A percentile compares a stretch with the other conserved stretches of the same genome.
These are phyloP conservation scores for Ogataea nitratoaversa DNA, from an alignment of 805 yeast species.

Conservation along the genomic window DNA sequence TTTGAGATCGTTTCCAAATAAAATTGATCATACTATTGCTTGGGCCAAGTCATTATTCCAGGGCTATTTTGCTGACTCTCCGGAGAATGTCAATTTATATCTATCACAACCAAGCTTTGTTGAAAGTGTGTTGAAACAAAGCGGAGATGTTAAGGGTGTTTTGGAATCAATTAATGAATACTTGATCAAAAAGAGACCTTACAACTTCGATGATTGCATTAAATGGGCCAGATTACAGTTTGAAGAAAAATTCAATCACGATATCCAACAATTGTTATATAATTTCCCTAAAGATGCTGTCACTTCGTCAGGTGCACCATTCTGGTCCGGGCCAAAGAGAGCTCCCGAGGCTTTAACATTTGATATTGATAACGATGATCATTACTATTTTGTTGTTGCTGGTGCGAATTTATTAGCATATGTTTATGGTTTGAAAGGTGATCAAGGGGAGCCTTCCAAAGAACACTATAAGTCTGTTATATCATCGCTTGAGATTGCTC, in stretches of 20 bases:
- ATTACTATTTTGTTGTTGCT: constrained; percentile 76
- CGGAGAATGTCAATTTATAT: constrained; percentile 89
- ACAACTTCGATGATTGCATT: constrained; percentile 88
- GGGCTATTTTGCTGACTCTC: constrained; percentile 86
- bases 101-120: constrained; percentile 89
- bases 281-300: constrained; percentile 94
- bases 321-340: constrained; percentile 98
- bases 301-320: constrained; percentile 86
- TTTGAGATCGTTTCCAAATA: constrained; percentile 93
- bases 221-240: constrained; percentile 92
- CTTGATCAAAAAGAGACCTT: constrained; percentile 71
- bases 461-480: constrained; percentile 52
- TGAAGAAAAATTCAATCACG: constrained; percentile 79
- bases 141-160: constrained; percentile 85
- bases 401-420: constrained; percentile 90
- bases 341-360: constrained; percentile 86
- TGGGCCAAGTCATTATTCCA: constrained; percentile 97
- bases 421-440: constrained; percentile 86
- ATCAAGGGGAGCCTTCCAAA: constrained; percentile 46
- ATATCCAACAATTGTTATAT: constrained; percentile 82
- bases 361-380: constrained; percentile 71
- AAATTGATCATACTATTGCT: constrained; percentile 97
- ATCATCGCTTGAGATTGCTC: constrained; percentile 44
- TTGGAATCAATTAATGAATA: constrained; percentile 75
- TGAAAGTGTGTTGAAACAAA: constrained; percentile 85